A percentile compares a stretch with the other conserved stretches of the same genome.
Conservation (phyloP, 2,329 filamentous ascomycete species). For the Trichophyton rubrum region DNA sequence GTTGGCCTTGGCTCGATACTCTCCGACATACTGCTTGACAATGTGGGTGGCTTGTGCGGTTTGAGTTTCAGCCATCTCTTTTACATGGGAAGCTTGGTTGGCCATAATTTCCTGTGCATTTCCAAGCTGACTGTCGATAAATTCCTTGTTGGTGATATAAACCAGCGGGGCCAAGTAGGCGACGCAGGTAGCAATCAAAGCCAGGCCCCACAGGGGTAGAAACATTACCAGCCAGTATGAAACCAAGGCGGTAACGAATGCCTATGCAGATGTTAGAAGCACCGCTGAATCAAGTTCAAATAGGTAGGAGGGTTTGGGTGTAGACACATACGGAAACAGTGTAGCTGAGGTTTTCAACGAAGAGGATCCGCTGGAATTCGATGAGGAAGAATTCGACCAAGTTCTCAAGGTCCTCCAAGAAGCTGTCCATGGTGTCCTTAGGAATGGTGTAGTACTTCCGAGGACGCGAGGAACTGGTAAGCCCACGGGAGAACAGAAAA, state of each 20-base stretch:
- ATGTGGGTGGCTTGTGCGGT: slow-evolving; percentile 46
- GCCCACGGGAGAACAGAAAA: slow-evolving; percentile 43
- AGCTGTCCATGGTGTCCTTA: slow-evolving; percentile 49
- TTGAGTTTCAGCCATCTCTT: slow-evolving; percentile 48
- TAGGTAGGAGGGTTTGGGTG: slow-evolving; percentile 6
- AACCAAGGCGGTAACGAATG: slow-evolving; percentile 46
- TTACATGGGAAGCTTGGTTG: slow-evolving; percentile 48
- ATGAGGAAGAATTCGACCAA: slow-evolving; percentile 57
- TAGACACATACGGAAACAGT: slow-evolving; percentile 43
- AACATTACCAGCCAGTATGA: slow-evolving; percentile 55
- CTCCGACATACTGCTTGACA: slow-evolving; percentile 46
- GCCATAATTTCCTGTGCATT: slow-evolving; percentile 43
- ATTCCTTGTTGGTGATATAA: slow-evolving; percentile 53
- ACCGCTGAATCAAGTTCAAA: slow-evolving; percentile 6
- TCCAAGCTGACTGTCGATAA: slow-evolving; percentile 49
- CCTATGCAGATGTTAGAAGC: slow-evolving; percentile 29
- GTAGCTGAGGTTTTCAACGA: slow-evolving; percentile 51
- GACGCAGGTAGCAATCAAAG: slow-evolving; percentile 43
- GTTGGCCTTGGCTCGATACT: slow-evolving; percentile 49
- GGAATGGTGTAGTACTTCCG: slow-evolving; percentile 54
- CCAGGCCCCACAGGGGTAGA: slow-evolving; percentile 52
- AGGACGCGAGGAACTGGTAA: slow-evolving; percentile 50
- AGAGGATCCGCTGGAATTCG: slow-evolving; percentile 53
- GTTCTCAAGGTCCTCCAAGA: slow-evolving; percentile 51
- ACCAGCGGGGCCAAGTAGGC: slow-evolving; percentile 49